These are phyloP conservation scores for Phyllosticta citriasiana DNA, from an alignment of 2,329 filamentous ascomycete genomes.

Conservation along the genomic window DNA sequence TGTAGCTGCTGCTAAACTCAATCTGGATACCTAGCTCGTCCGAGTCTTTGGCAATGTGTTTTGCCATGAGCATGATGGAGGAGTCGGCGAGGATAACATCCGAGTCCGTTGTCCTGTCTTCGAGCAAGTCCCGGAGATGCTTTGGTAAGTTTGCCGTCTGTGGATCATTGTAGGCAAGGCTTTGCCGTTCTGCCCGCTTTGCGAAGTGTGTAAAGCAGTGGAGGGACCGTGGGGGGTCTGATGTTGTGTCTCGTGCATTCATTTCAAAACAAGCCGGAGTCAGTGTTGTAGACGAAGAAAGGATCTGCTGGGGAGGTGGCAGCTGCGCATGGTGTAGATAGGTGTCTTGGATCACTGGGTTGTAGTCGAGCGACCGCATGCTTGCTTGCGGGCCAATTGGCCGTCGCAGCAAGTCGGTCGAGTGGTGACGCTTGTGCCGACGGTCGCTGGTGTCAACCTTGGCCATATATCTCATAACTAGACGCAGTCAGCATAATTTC, in stretches of 20 bases:
- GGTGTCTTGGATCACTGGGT: conserved; percentile 4
- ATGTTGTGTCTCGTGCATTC: conserved; percentile 27
- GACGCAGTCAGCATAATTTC: conserved; percentile 15
- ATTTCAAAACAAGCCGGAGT: conserved; percentile 18
- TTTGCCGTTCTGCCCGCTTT: conserved; percentile 16
- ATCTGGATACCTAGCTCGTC: conserved; percentile 24
- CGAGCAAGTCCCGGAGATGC: conserved; percentile 7
- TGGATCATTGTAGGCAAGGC: neutral
- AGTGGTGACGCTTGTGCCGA: conserved; percentile 11
- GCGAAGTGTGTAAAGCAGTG: conserved; percentile 32
- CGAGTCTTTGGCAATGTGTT: conserved; percentile 22
- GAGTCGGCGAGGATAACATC: conserved; percentile 33
- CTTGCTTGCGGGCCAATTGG: neutral
- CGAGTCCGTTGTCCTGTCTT: conserved; percentile 16
- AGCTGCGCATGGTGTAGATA: neutral
- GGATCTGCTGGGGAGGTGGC: conserved; percentile 9
- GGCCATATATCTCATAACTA: conserved; percentile 34
- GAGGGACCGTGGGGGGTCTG: conserved; percentile 16
- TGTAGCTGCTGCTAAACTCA: conserved; percentile 24
- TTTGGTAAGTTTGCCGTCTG: neutral
- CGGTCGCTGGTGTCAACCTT: conserved; percentile 20
- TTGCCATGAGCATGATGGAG: conserved; percentile 31
- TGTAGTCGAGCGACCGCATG: conserved; percentile 7
- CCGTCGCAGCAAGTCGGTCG: conserved; percentile 7
- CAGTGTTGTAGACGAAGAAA: conserved; percentile 2